Percentiles rank a stretch among this genome's conserved stretches.
Conservation (phyloP, 2,329 filamentous ascomycete species). For the Penicillium griseofulvum region DNA sequence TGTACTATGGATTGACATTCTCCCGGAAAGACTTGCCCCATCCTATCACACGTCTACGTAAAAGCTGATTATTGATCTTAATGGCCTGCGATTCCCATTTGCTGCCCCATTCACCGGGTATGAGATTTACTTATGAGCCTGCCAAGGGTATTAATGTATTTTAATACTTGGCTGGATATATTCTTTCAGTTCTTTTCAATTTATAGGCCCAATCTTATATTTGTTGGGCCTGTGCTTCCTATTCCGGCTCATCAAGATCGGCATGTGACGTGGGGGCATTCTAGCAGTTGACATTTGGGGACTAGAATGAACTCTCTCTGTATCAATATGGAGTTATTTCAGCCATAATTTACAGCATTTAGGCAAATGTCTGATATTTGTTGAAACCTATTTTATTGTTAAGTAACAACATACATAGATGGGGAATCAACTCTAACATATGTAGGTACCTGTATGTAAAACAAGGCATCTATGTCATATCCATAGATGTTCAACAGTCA, state of each 20-base stretch:
- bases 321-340: not conserved
- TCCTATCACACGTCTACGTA: slow-evolving; percentile 2
- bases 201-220: not conserved
- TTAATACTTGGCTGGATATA: not conserved
- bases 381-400: not conserved
- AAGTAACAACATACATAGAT: not conserved
- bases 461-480: not conserved
- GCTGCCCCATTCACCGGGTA: not conserved
- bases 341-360: not conserved
- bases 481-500: not conserved
- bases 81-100: not conserved
- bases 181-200: not conserved
- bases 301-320: not conserved
- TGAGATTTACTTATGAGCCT: not conserved
- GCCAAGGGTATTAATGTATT: not conserved
- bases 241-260: not conserved
- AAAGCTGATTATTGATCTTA: not conserved
- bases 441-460: not conserved
- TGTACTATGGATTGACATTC: not conserved
- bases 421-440: not conserved
- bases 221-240: not conserved
- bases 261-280: slow-evolving; percentile 5
- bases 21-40: slow-evolving; percentile 3
- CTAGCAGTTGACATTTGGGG: not conserved
- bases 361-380: not conserved